These are phyloP conservation scores for Russula ochroleuca DNA, from an alignment of 768 basidiomycete species.

Conservation along the genomic window DNA sequence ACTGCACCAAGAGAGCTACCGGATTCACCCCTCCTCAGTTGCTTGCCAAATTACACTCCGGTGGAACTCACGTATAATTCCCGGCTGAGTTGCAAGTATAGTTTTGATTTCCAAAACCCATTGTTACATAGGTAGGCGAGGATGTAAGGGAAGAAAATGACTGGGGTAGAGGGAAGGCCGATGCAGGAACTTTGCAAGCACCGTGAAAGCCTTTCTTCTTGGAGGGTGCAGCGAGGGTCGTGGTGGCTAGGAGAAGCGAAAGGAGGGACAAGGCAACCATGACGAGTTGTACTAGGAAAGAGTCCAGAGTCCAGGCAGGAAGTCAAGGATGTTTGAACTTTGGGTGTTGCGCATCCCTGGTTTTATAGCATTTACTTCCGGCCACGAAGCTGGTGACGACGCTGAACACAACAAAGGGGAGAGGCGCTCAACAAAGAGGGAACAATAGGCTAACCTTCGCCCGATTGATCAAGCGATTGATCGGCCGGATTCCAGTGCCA, in stretches of 20 bases:
- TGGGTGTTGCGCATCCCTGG: background rate
- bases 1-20: slow-evolving; percentile 18
- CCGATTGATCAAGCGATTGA: no score
- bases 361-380: background rate
- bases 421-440: background rate
- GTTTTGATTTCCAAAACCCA: slow-evolving; percentile 14
- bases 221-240: slow-evolving; percentile 2
- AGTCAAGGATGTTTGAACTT: background rate
- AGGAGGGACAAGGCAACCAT: slow-evolving; percentile 1
- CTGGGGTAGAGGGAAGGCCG: background rate
- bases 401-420: background rate
- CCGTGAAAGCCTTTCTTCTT: background rate
- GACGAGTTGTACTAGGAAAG: background rate
- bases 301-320: no score
- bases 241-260: slow-evolving; percentile 1
- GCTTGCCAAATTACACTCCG: background rate
- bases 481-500: background rate
- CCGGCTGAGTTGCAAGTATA: slow-evolving; percentile 7
- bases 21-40: background rate
- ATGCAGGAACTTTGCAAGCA: background rate
- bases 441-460: background rate
- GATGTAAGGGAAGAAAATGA: background rate
- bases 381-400: background rate
- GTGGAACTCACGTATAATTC: slow-evolving; percentile 11
- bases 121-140: background rate